Conservation (phyloP, 1,139 yeast genomes). For the Kodamaea suecica region DNA sequence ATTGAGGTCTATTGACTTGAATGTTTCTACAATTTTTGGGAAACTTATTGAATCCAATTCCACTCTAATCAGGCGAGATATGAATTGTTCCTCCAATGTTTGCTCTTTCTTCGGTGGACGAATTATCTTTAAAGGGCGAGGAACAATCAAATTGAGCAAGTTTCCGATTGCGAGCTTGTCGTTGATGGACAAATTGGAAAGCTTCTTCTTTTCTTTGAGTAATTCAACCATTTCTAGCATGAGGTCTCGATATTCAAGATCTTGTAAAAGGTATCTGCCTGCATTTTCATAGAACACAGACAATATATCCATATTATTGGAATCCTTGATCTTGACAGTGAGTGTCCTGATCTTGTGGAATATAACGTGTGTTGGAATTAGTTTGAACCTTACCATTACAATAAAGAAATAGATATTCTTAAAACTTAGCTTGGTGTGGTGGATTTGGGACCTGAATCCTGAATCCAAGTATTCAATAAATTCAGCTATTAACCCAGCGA, state of each 20-base stretch:
- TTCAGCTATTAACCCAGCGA: constrained; percentile 55
- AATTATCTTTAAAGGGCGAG: constrained; percentile 36
- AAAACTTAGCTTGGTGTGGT: constrained; percentile 50
- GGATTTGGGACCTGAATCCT: constrained; percentile 59
- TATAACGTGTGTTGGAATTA: constrained; percentile 67
- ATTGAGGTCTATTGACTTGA: constrained; percentile 20
- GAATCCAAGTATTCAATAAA: constrained; percentile 55
- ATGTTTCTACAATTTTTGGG: constrained; percentile 32
- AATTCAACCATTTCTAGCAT: constrained; percentile 65
- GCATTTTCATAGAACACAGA: constrained; percentile 62
- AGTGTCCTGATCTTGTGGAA: constrained; percentile 68
- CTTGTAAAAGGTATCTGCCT: constrained; percentile 64
- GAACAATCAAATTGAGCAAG: constrained; percentile 57
- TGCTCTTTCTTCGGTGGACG: constrained; percentile 17
- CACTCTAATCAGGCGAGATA: constrained; percentile 46
- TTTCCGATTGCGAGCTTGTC: constrained; percentile 61
- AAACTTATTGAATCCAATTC: constrained; percentile 46
- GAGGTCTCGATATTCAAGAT: constrained; percentile 55
- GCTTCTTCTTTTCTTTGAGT: constrained; percentile 50
- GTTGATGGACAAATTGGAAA: constrained; percentile 45
- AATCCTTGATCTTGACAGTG: constrained; percentile 48
- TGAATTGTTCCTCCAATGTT: constrained; percentile 29
- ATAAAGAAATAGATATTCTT: constrained; percentile 61
- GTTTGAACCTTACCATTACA: constrained; percentile 73
- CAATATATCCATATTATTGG: constrained; percentile 63